A percentile compares a stretch with the other conserved stretches of the same genome.
Evolutionary conservation across 2,329 filamentous ascomycete species (phyloP).

Genomic region (Orbilia oligospora): DNA sequence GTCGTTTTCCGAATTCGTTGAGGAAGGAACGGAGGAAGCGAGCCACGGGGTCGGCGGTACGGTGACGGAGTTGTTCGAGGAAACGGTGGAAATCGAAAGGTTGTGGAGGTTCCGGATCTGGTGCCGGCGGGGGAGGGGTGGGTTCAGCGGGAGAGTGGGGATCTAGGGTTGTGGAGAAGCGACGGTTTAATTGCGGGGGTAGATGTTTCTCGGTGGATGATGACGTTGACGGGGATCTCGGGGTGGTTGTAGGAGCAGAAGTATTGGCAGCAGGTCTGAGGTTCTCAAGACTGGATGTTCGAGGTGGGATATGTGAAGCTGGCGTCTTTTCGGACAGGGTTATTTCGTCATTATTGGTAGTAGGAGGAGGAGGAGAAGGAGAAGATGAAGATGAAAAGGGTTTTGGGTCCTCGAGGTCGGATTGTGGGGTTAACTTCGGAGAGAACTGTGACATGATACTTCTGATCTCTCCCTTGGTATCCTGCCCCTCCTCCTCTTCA

Average conservation of each 20-base stretch:
- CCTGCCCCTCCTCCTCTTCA: slow-evolving; percentile 75
- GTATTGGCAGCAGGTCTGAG: slow-evolving; percentile 46
- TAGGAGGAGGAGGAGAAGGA: background rate
- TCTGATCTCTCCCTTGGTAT: slow-evolving; percentile 88
- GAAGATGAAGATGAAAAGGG: background rate
- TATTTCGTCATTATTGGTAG: slow-evolving; percentile 42
- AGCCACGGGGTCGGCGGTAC: slow-evolving; percentile 97
- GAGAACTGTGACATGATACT: slow-evolving; percentile 96
- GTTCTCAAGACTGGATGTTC: slow-evolving; percentile 56
- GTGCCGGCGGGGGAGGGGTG: slow-evolving; percentile 71
- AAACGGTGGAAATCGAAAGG: slow-evolving; percentile 99
- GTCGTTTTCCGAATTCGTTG: slow-evolving; percentile 93
- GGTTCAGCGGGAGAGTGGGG: slow-evolving; percentile 48
- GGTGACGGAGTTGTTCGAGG: slow-evolving; percentile 92
- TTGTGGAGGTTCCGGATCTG: slow-evolving; percentile 69
- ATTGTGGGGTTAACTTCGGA: slow-evolving; percentile 56
- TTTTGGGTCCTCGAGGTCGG: slow-evolving; percentile 49
- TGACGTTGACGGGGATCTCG: slow-evolving; percentile 2
- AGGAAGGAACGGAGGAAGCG: slow-evolving; percentile 95
- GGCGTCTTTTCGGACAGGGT: slow-evolving; percentile 40
- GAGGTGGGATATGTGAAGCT: slow-evolving; percentile 60
- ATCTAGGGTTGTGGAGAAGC: slow-evolving; percentile 55
- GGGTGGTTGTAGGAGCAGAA: slow-evolving; percentile 9
- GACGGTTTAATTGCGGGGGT: slow-evolving; percentile 46
- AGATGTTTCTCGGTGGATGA: slow-evolving; percentile 18